Percentiles rank a stretch among this genome's conserved stretches.
Evolutionary conservation across 2,329 filamentous ascomycete genomes (phyloP).

Genomic region (Colletotrichum chrysophilum): DNA sequence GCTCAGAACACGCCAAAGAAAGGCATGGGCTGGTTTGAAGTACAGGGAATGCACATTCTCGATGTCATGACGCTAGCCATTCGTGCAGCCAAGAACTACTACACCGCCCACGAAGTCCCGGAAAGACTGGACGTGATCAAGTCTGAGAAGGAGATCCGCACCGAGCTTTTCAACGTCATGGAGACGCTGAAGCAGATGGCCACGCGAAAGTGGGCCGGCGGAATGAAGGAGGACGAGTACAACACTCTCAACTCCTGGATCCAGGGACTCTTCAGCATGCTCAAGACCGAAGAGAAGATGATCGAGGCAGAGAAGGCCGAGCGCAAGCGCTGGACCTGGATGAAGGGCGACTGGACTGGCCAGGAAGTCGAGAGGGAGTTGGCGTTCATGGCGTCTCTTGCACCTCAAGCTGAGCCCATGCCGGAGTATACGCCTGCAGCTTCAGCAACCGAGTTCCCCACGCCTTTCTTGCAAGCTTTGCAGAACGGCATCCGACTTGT

Average conservation of each 20-base stretch:
- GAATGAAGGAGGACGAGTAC: constrained; percentile 80
- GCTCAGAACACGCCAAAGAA: constrained; percentile 27
- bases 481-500: constrained; percentile 83
- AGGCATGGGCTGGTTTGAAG: constrained; percentile 77
- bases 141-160: constrained; percentile 82
- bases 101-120: constrained; percentile 88
- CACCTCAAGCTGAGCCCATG: constrained; percentile 61
- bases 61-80: constrained; percentile 96
- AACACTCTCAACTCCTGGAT: constrained; percentile 82
- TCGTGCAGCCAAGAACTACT: constrained; percentile 93
- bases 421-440: constrained; percentile 68
- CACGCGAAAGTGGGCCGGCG: constrained; percentile 82
- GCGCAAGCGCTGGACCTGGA: constrained; percentile 80
- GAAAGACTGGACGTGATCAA: constrained; percentile 86
- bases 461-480: constrained; percentile 75
- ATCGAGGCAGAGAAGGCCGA: constrained; percentile 76
- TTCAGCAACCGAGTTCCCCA: constrained; percentile 58
- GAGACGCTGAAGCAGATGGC: constrained; percentile 94
- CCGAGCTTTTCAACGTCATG: constrained; percentile 84
- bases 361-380: constrained; percentile 80
- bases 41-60: constrained; percentile 90
- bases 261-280: constrained; percentile 74
- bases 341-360: constrained; percentile 76
- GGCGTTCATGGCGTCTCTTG: constrained; percentile 81
- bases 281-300: constrained; percentile 77